Evolutionary conservation across 306 rosid genomes (phyloP), one percentile per base, ranked within the genome.

Genomic region (Erythrophleum fordii): DNA sequence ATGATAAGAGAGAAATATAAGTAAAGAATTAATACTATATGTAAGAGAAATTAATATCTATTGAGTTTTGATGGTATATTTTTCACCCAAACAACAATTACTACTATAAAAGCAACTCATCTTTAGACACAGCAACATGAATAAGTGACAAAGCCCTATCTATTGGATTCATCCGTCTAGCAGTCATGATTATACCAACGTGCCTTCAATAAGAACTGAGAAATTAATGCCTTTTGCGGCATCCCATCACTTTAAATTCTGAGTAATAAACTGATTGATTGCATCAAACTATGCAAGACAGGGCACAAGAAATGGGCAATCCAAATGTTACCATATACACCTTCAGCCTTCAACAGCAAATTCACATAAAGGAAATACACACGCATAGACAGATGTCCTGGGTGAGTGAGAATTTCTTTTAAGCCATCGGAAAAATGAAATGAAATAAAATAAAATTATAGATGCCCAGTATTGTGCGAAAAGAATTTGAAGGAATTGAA

Each of bases 191-290:
- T 52, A 11, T 35, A 39, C 34, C 6, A 4, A 26, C 0, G 10
- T 13, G 37, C 20, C 37, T 60, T 12, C 66, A 13, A 31, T 28
- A 61, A 61, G 68, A 16, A 6, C 67, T 29, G 23, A 37, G 4
- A 23, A 25, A 37, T n/a, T 4, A 66, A 39, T 8, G 12, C 0
- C 70, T 18, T 35, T 31, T n/a, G 46, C 13, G 5, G 11, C 45
- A 64, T 64, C 26, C 69, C 70, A 10, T 64, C 70, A 35, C 35
- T 64, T 64, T 64, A 12, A 58, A 5, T 59, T 59, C 35, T 59
- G 41, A 18, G 45, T 18, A 64, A 35, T 16, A 18, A 64, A 20
- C 14, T 34, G 46, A 64, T 35, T 9, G 46, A 17, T 35, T 64
- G 35, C 25, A 8, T 64, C 70, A 46, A 34, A 18, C 26, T 3